A percentile compares a stretch with the other conserved stretches of the same genome.
These are phyloP conservation scores for Pluteus cervinus DNA, from an alignment of 768 basidiomycete genomes.

Conservation along the genomic window DNA sequence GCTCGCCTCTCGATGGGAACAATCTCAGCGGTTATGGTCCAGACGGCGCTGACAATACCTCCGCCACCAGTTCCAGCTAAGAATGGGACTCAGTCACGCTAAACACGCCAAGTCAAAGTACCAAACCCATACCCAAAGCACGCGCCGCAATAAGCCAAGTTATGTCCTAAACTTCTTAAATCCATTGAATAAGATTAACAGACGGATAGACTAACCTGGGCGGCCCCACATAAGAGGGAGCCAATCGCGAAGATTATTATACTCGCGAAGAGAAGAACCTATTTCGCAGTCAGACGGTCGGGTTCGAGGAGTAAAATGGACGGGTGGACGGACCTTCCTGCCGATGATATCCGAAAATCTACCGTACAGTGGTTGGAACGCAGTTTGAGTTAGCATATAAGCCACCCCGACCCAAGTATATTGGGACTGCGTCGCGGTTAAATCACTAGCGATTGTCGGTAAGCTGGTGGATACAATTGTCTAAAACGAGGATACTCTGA, in stretches of 20 bases:
- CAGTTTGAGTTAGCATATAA: constrained; percentile 84
- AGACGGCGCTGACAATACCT: constrained; percentile 80
- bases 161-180: constrained; percentile 39
- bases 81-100: constrained; percentile 12
- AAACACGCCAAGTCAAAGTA: constrained; percentile 15
- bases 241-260: constrained; percentile 72
- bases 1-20: constrained; percentile 65
- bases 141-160: constrained; percentile 65
- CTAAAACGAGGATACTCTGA: constrained; percentile 18
- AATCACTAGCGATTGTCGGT: constrained; percentile 71
- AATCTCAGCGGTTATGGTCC: constrained; percentile 83
- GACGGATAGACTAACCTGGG: constrained; percentile 43
- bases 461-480: constrained; percentile 78
- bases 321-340: constrained; percentile 50
- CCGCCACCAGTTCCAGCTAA: constrained; percentile 79
- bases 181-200: constrained; percentile 10
- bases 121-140: constrained; percentile 29
- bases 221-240: constrained; percentile 73
- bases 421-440: constrained; percentile 60
- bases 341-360: constrained; percentile 75
- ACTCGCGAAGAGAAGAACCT: constrained; percentile 69
- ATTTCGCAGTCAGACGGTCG: constrained; percentile 6
- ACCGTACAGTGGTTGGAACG: constrained; percentile 79
- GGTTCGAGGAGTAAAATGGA: constrained; percentile 1
- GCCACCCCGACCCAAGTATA: constrained; percentile 86